Base-by-base conservation (phyloP, 148 eudicot species). In the Silene latifolia region DNA sequence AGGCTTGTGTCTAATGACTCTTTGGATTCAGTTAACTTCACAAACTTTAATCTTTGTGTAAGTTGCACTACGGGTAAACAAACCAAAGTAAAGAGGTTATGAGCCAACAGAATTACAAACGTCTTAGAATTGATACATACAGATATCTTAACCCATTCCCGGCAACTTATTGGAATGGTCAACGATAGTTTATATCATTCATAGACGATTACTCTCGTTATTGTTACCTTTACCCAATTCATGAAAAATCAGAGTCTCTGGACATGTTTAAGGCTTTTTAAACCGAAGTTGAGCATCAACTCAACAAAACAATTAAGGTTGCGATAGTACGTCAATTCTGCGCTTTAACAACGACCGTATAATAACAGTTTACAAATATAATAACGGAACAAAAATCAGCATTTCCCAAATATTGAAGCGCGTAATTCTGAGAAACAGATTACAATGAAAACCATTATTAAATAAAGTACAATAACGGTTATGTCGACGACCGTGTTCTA, bases 101-200 rank as follows among this genome's bases (percentile, higher is more conserved):
- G 60, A 19, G 73, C 73, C 24, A 9, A 23, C 0, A 14, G 35
- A 51, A 27, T 12, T 68, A 18, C 71, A 8, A 2, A 44, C 3
- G 56, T 68, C 71, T 21, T 68, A 68, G 71, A 68, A 68, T 14
- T 68, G 13, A 62, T 17, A 68, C 48, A 70, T 13, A 51, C 42
- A 1, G 32, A 70, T 11, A 53, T 53, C 15, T 69, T 47, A 57
- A 32, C 9, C 29, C 72, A 46, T 69, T 47, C 23, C 72, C 72
- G 46, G 20, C 17, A 3, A 2, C 57, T 19, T 69, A 32, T 5
- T n/a, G 59, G 29, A 69, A 69, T 69, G 72, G 29, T 44, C 72
- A 69, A 69, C n/a, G n/a, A n/a, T n/a, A n/a, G n/a, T n/a, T n/a
- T n/a, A n/a, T n/a, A n/a, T n/a, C n/a, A n/a, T n/a, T 64, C 68